These are phyloP conservation scores for Ambrosia artemisiifolia DNA, from an alignment of 129 eudicot species.

Conservation along the genomic window DNA sequence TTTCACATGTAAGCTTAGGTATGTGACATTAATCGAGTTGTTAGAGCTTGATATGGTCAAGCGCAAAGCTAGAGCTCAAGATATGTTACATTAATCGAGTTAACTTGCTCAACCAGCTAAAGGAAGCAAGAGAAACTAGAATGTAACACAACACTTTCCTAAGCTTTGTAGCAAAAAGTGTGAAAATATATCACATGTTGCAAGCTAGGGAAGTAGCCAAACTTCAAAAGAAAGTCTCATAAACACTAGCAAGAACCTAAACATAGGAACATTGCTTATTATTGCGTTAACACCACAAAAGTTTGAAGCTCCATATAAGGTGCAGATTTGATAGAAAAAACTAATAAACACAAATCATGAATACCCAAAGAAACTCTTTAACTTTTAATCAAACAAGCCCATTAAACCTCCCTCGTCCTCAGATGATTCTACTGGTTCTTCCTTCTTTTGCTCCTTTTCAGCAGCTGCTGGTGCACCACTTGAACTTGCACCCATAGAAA, in stretches of 20 bases:
- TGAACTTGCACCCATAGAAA: conserved; percentile 19
- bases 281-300: background rate
- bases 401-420: conserved; percentile 39
- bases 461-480: conserved; percentile 40
- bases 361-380: conserved; percentile 9
- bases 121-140: too few species aligned
- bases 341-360: conserved; percentile 1
- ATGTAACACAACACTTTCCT: background rate
- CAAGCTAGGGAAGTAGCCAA: background rate
- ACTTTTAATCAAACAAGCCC: conserved; percentile 45
- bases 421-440: conserved; percentile 47
- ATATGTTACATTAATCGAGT: too few species aligned
- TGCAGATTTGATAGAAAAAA: conserved; percentile 15
- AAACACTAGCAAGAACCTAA: background rate
- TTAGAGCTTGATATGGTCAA: too few species aligned
- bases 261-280: conserved; percentile 3
- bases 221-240: background rate
- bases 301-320: conserved; percentile 4
- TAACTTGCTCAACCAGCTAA: too few species aligned
- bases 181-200: background rate
- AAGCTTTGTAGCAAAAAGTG: background rate
- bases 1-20: too few species aligned
- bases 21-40: too few species aligned
- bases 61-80: too few species aligned
- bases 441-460: conserved; percentile 50